phyloP scores from a whole-genome alignment of 164 flowering plant genomes.

The Nymphaea colorata region DNA sequence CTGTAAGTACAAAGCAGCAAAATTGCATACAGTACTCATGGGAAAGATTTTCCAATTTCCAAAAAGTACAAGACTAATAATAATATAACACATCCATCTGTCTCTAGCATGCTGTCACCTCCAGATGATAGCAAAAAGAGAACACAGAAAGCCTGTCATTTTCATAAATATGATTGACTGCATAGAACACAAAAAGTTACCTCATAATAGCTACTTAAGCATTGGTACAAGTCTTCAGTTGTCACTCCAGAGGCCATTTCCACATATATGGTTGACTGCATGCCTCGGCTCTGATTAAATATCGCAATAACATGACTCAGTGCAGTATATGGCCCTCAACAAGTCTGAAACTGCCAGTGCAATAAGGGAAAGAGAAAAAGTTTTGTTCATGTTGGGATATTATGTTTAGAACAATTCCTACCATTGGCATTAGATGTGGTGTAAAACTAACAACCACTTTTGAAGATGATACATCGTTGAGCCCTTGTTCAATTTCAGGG shows the following conservation, averaged over 20 bases:
- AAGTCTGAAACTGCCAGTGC: not conserved
- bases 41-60: too few relatives aligned
- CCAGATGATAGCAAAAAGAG: too few relatives aligned
- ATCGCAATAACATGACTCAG: not conserved
- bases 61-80: too few relatives aligned
- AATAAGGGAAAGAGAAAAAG: not conserved
- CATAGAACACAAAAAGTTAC: conserved; percentile 19
- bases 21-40: too few relatives aligned
- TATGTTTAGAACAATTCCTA: conserved; percentile 11
- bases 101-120: too few relatives aligned
- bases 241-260: conserved; percentile 84
- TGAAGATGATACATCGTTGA: conserved; percentile 62
- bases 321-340: too few relatives aligned
- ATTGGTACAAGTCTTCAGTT: conserved; percentile 56
- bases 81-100: too few relatives aligned
- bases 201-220: conserved; percentile 45
- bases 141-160: too few relatives aligned
- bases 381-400: not conserved
- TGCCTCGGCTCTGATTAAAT: conserved; percentile 72
- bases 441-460: conserved; percentile 90
- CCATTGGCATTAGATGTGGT: conserved; percentile 98
- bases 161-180: not conserved
- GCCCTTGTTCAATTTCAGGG: conserved; percentile 97
- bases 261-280: conserved; percentile 93
- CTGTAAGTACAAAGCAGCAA: too few relatives aligned